These are phyloP conservation scores for Hypocreales sp. DNA, from an alignment of 2,329 filamentous ascomycete species.

Conservation along the genomic window DNA sequence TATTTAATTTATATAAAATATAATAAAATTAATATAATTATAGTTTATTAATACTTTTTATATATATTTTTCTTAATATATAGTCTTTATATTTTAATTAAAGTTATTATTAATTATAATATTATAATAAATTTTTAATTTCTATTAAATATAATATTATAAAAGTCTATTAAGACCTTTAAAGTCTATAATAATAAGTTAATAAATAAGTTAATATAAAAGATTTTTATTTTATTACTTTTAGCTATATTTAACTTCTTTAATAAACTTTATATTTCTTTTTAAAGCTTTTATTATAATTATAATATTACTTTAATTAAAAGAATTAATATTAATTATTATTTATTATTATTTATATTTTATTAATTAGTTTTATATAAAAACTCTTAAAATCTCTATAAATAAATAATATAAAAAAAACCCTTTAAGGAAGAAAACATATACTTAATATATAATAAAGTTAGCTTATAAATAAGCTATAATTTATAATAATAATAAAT, in stretches of 20 bases:
- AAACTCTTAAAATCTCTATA: background rate
- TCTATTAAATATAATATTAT: background rate
- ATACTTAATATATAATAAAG: background rate
- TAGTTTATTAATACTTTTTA: too few species aligned
- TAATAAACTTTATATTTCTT: background rate
- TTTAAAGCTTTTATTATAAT: constrained; percentile 1
- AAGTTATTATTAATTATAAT: background rate
- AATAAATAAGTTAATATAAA: background rate
- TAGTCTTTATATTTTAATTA: background rate
- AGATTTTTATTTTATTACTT: background rate
- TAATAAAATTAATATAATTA: too few species aligned
- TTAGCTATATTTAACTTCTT: too few species aligned
- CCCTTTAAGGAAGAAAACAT: background rate
- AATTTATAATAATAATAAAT: too few species aligned
- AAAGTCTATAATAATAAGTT: too few species aligned
- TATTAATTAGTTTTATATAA: background rate
- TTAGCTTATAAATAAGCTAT: background rate
- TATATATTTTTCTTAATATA: background rate
- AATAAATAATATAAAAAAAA: background rate
- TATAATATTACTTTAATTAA: background rate
- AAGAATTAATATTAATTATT: background rate
- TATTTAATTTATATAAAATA: too few species aligned
- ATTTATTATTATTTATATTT: background rate
- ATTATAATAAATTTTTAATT: background rate
- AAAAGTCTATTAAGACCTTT: too few species aligned